Evolutionary conservation across 768 basidiomycete species (phyloP), one percentile per base, ranked within the genome.

Genomic region (Russula emetica): DNA sequence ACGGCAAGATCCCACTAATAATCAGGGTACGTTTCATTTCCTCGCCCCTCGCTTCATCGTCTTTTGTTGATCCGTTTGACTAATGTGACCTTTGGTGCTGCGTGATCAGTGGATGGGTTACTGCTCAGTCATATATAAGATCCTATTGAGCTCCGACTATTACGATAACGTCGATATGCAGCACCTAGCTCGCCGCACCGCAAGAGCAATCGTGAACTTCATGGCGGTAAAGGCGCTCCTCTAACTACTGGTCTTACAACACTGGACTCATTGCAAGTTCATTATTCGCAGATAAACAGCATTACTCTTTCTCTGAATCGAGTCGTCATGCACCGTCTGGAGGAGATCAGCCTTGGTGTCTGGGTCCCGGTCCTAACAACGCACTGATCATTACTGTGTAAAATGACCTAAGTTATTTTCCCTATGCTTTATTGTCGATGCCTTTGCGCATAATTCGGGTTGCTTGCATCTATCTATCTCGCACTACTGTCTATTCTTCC

Each of bases 191-290:
- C 68, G 68, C 18, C 68, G 68, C 32, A 40, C 64, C 22, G 34
- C 62, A 38, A 58, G 68, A 52, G 68, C 68, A 14, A 61, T 69
- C 40, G 62, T 61, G 44, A 66, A 69, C 40, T 69, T 69, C 47
- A 67, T 69, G 54, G 44, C 45, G 26, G 68, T 67, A 64, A 55
- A 34, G 14, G 28, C n/a, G 8, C 20, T 8, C n/a, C 34, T 16
- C 3, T 0, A 14, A 22, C 9, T 8, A 22, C 22, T 26, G 36
- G 7, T 8, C 40, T 30, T 24, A 10, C 14, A 40, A 16, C 22
- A 32, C 34, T 51, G 16, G 9, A 50, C 50, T 61, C 9, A 63
- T 28, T n/a, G n/a, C n/a, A n/a, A n/a, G n/a, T n/a, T 32, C 7
- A 24, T 6, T n/a, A 0, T 30, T 30, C 36, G 13, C 49, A 69